Base-by-base conservation (phyloP, 345 rosid genomes). In the Rhizophora apiculata region DNA sequence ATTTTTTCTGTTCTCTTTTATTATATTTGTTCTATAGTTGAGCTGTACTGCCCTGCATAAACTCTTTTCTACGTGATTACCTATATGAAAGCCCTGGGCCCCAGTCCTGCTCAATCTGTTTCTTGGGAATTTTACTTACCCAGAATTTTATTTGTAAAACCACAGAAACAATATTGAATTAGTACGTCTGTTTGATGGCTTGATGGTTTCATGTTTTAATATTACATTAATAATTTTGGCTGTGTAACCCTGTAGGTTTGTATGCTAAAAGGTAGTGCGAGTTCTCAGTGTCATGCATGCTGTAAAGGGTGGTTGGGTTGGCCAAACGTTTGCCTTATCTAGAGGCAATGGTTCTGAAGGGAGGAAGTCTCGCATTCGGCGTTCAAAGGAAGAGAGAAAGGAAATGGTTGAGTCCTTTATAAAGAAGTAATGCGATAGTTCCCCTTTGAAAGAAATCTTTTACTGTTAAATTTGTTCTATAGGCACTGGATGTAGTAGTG, bases 361-460 rank as follows among this genome's bases (percentile, higher is more conserved):
- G 71, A 91, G 73, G 83, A 91, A 83, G 76, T 57, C 96, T 20
- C 89, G 97, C 52, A 77, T 84, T 82, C 97, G 97, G n/a, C 91
- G 87, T 30, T 88, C 99, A 7, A 95, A 89, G 85, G 89, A 87
- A 73, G 97, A 95, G 85, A 89, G 99, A 76, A 95, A 95, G 78
- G 63, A 77, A 72, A 83, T 95, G 82, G 92, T 88, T 13, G 92
- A 85, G 68, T 84, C 95, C 58, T 95, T 92, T 71, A 85, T 95
- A n/a, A 87, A 87, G 30, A 91, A 80, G 99, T 95, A 91, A 85
- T 7, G 22, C 60, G 22, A 2, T 31, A 13, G 51, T 60, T 60
- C 69, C 55, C 66, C 46, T 70, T 70, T 76, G 60, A 20, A 24
- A 13, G 73, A 65, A 80, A 60, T 16, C 16, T 54, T 8, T 48